These are phyloP conservation scores for Fraxinus americana DNA, from an alignment of 257 asterid species.

Conservation along the genomic window DNA sequence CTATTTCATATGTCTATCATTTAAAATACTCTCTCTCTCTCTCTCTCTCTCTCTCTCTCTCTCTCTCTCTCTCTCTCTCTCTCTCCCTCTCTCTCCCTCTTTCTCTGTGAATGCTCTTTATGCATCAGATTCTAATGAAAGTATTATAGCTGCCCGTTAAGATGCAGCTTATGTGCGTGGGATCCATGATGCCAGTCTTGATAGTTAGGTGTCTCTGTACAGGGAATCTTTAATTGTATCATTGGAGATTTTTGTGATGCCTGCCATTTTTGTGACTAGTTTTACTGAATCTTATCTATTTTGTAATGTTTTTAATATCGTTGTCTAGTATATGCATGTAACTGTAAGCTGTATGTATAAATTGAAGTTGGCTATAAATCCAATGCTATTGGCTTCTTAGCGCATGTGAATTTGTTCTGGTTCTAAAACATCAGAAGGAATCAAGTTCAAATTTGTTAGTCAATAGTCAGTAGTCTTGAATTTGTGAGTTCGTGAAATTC, in stretches of 20 bases:
- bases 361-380: not conserved
- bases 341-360: not conserved
- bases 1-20: not conserved
- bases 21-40: not conserved
- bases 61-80: too few species aligned
- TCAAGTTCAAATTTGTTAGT: not conserved
- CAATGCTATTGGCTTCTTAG: not conserved
- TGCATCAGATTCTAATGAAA: not conserved
- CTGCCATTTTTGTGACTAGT: not conserved
- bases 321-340: not conserved
- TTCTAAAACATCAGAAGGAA: not conserved
- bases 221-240: not conserved
- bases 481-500: not conserved
- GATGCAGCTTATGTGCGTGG: not conserved
- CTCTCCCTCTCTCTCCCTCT: too few species aligned
- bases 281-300: too few species aligned
- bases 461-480: not conserved
- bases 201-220: not conserved
- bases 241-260: not conserved
- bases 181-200: not conserved
- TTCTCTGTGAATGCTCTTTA: too few species aligned
- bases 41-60: too few species aligned
- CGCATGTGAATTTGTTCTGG: not conserved
- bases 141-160: not conserved
- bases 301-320: too few species aligned